Base-by-base conservation (phyloP, 495 filamentous ascomycete genomes). In the Clavariopsis aquatica region DNA sequence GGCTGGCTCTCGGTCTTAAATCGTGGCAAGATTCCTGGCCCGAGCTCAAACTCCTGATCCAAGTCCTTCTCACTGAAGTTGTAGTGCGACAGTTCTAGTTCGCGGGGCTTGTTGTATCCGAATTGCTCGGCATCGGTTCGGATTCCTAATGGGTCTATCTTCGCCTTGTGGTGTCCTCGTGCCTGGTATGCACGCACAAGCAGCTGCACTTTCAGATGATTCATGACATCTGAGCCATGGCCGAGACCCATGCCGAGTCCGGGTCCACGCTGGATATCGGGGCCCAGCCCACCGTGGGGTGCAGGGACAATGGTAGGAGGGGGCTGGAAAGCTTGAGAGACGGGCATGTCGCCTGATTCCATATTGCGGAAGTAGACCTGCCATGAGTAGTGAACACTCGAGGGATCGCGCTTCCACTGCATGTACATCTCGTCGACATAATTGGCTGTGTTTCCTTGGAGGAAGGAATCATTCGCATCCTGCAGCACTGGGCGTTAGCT, bases 391-490 rank as follows among this genome's bases (percentile, higher is more conserved):
- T 98, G 94, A 47, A 98, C 94, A 77, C 90, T 95, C 68, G 85
- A 83, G 20, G 95, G 92, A 71, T 98, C 91, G 64, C 88, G 82
- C 80, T 93, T 96, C 94, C 94, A 98, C 70, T 90, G 85, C 78
- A 98, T 77, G 78, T 98, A 98, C 94, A 98, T 98, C 83, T 96
- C 94, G 77, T 98, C 94, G 76, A 98, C 88, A 78, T 98, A 98
- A 80, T 96, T 97, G 76, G 94, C 94, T 60, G 93, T 89, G 80
- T 88, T 96, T 45, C 94, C 94, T 62, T 89, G 87, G 53, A 98
- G 84, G 83, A 97, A 98, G 77, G 87, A 94, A 80, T 98, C 94
- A 72, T 88, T 93, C 56, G 95, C 84, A 72, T 95, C 89, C 85
- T 89, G 77, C 56, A 49, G 49, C 62, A 12, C 29, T 57, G 34